phyloP scores from a whole-genome alignment of 495 filamentous ascomycete genomes.

The Penicillium dipodomyicola region DNA sequence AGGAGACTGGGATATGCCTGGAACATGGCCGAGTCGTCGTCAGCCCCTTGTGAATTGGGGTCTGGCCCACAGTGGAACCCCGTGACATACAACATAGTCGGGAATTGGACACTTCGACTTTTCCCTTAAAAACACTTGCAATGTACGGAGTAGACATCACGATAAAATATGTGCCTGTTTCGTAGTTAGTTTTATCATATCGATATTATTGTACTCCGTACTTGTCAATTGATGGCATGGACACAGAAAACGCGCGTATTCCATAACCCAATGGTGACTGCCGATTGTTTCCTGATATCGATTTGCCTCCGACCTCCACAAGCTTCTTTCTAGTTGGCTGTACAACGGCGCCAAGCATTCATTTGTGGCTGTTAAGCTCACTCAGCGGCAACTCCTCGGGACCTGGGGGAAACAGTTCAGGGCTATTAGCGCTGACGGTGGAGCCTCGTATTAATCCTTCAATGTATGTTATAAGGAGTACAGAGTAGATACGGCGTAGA shows the following conservation, averaged over 20 bases:
- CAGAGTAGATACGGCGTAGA: background rate
- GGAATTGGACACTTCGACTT: background rate
- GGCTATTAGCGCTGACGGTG: constrained; percentile 13
- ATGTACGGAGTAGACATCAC: background rate
- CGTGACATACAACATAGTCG: constrained; percentile 20
- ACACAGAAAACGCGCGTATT: background rate
- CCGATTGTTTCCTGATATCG: constrained; percentile 7
- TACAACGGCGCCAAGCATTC: background rate
- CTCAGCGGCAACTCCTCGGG: background rate
- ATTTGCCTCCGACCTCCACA: constrained; percentile 3
- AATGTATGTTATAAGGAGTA: too few relatives aligned
- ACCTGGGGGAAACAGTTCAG: background rate
- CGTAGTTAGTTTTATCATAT: background rate
- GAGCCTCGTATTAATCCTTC: constrained; percentile 11
- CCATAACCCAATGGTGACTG: background rate
- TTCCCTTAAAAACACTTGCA: background rate
- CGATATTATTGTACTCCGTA: background rate
- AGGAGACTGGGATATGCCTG: background rate
- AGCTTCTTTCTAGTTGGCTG: constrained; percentile 2
- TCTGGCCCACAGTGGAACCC: constrained; percentile 12
- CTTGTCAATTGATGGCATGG: background rate
- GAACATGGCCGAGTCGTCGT: constrained; percentile 17
- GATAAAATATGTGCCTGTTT: background rate
- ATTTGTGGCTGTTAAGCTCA: background rate
- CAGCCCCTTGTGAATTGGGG: constrained; percentile 16